Evolutionary conservation across 2,329 filamentous ascomycete species (phyloP), one percentile per base, ranked within the genome.

Genomic region (Aspergillus pseudotamarii): DNA sequence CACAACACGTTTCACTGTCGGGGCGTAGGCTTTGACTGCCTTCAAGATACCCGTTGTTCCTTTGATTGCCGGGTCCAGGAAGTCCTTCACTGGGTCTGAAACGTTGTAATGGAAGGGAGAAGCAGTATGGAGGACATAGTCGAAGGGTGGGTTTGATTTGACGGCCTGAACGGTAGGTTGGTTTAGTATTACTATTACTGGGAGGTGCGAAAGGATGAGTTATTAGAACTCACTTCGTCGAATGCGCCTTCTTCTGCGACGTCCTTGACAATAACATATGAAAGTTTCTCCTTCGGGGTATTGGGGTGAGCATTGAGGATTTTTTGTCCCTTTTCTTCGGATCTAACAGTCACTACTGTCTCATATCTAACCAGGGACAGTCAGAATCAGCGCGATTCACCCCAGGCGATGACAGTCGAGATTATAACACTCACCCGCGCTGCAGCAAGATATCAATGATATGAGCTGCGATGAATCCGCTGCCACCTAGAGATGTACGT

Each of bases 51-150:
- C 86, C 0, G 84, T 87, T 0, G 87, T 89, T 59, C 87, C 87
- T 68, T 88, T 88, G 65, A 89, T 80, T 11, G 87, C 87, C 16
- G 86, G 86, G 66, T 88, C 86, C 41, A 88, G 76, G 34, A 88
- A 79, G 64, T 82, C 81, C 71, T 89, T 88, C 66, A 94, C 83
- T 21, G 91, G 88, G 67, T 89, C 85, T 41, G 92, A 65, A 60
- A 95, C 87, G 38, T 89, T 90, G 73, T 88, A 85, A 70, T 91
- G 89, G 80, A 91, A 94, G 0, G 92, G 91, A 0, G 86, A 89
- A 2, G 91, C 90, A 6, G 90, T 92, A 75, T 93, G 90, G 58
- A 93, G 83, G 56, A 94, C 90, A 53, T 85, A 88, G 70, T 92
- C 89, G 66, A 94, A 91, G 0, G 88, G 86, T 0, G 86, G 86